Evolutionary conservation across 257 asterid species (phyloP).

Genomic region (Gentiana macrophylla): DNA sequence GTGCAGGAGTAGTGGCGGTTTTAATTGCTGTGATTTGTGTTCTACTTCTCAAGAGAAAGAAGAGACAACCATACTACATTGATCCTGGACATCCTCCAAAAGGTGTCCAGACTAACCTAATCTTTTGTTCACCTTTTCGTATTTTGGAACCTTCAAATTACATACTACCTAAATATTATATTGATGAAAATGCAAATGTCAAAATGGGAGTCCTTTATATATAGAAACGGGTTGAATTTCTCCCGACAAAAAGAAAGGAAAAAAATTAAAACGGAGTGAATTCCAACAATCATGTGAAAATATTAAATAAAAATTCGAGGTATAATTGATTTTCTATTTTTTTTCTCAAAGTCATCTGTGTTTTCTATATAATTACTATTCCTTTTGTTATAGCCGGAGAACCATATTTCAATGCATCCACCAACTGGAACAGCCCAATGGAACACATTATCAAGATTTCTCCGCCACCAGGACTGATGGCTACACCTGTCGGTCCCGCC

Average conservation of each 20-base stretch:
- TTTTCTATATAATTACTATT: not conserved
- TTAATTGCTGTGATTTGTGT: conserved; percentile 15
- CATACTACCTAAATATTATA: too few relatives aligned
- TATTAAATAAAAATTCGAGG: too few relatives aligned
- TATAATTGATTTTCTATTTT: too few relatives aligned
- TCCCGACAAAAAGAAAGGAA: too few relatives aligned
- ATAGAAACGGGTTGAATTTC: too few relatives aligned
- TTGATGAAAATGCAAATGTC: too few relatives aligned
- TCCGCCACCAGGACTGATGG: conserved; percentile 28
- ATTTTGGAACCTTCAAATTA: too few relatives aligned
- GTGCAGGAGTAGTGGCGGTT: conserved; percentile 16
- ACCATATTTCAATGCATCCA: conserved; percentile 15
- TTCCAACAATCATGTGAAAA: too few relatives aligned
- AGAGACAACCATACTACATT: conserved; percentile 19
- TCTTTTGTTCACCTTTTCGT: too few relatives aligned
- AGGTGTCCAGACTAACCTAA: conserved; percentile 5
- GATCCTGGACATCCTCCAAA: conserved; percentile 20
- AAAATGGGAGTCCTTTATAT: too few relatives aligned
- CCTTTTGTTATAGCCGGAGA: conserved; percentile 12
- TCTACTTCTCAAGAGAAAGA: conserved; percentile 22
- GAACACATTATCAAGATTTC: conserved; percentile 23
- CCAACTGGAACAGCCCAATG: conserved; percentile 17
- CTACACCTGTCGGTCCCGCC: conserved; percentile 12
- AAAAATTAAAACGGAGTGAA: too few relatives aligned
- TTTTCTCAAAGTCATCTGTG: not conserved